phyloP scores from a whole-genome alignment of 768 basidiomycete genomes.

The Tricholoma matsutake region DNA sequence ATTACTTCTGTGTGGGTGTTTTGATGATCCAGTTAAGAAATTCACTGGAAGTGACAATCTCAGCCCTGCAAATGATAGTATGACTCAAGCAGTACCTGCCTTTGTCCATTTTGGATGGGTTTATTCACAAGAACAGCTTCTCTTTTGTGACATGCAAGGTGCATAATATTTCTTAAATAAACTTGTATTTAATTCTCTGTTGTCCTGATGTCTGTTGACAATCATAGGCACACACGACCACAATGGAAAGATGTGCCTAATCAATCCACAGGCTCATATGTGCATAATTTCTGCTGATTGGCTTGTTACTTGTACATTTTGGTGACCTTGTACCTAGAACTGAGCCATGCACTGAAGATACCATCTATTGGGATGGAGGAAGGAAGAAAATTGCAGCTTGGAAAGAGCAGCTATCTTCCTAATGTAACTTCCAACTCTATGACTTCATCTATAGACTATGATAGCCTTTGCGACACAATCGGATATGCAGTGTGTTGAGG shows the following conservation, averaged over 20 bases:
- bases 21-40: background rate
- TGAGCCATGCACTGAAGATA: background rate
- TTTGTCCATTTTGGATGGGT: background rate
- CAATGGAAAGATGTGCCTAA: background rate
- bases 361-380: background rate
- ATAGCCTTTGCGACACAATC: background rate
- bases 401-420: background rate
- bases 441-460: background rate
- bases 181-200: background rate
- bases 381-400: background rate
- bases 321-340: background rate
- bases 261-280: background rate
- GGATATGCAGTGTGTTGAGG: background rate
- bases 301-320: background rate
- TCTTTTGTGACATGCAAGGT: background rate
- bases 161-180: background rate
- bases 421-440: background rate
- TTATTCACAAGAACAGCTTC: background rate
- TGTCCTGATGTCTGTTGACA: background rate
- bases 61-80: background rate
- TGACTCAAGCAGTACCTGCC: background rate
- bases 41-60: background rate
- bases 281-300: background rate
- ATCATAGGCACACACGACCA: background rate
- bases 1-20: background rate